These are phyloP conservation scores for Aspergillus sp. DNA, from an alignment of 2,329 filamentous ascomycete species.

Conservation along the genomic window DNA sequence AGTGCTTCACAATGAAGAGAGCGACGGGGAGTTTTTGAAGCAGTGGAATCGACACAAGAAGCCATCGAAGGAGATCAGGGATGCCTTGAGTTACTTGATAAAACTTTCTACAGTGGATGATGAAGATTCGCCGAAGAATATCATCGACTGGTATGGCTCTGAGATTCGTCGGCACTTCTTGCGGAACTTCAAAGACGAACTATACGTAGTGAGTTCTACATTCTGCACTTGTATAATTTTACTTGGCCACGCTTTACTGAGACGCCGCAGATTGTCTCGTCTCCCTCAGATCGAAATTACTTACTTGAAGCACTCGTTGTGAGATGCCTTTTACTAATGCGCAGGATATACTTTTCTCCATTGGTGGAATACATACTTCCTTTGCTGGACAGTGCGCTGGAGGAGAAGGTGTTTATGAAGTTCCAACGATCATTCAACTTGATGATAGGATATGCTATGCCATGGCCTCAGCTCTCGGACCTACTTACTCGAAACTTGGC, in stretches of 20 bases:
- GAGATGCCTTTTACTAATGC: constrained; percentile 35
- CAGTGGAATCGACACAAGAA: constrained; percentile 30
- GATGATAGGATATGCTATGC: constrained; percentile 50
- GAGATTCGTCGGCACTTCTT: constrained; percentile 46
- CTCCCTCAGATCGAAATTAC: constrained; percentile 20
- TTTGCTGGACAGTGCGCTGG: constrained; percentile 25
- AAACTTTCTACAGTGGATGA: constrained; percentile 16
- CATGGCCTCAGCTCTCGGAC: constrained; percentile 41
- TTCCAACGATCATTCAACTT: constrained; percentile 48
- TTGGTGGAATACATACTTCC: constrained; percentile 36
- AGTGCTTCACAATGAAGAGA: constrained; percentile 21
- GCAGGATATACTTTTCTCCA: constrained; percentile 39
- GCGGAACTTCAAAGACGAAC: constrained; percentile 33
- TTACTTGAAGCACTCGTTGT: constrained; percentile 32
- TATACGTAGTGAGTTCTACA: constrained; percentile 26
- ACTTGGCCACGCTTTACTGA: constrained; percentile 10
- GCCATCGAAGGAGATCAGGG: constrained; percentile 30
- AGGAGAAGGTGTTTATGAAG: constrained; percentile 32
- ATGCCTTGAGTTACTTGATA: constrained; percentile 36
- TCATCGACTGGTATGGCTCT: constrained; percentile 46
- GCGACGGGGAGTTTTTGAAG: constrained; percentile 29
- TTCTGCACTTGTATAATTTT: background rate
- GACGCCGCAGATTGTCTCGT: constrained; percentile 22
- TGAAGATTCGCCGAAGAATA: constrained; percentile 25
- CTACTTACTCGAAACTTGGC: constrained; percentile 47